Evolutionary conservation across 805 yeast species (phyloP).

Genomic region (Ogataea pignaliae): DNA sequence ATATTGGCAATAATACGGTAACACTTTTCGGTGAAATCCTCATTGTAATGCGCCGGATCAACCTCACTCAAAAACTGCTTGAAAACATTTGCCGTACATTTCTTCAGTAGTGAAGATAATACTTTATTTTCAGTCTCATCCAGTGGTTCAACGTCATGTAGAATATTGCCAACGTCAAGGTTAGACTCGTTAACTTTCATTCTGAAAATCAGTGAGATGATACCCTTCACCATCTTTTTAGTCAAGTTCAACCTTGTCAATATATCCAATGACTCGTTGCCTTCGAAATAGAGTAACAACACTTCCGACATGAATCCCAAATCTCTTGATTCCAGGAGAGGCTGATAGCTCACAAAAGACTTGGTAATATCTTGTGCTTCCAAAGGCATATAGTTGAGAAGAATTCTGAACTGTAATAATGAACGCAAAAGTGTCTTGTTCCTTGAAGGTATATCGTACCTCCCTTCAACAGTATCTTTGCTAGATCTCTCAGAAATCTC

Average conservation of each 20-base stretch:
- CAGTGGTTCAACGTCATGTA: slow-evolving; percentile 4
- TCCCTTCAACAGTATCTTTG: not conserved
- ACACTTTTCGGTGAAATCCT: slow-evolving; percentile 35
- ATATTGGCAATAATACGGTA: slow-evolving; percentile 33
- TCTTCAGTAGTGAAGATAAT: slow-evolving; percentile 7
- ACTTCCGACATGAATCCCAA: slow-evolving; percentile 37
- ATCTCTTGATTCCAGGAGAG: slow-evolving; percentile 26
- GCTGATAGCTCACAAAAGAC: slow-evolving; percentile 15
- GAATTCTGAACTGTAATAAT: slow-evolving; percentile 37
- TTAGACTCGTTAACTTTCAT: slow-evolving; percentile 10
- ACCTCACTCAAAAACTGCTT: slow-evolving; percentile 19
- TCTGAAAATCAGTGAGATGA: slow-evolving; percentile 21
- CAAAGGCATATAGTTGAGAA: slow-evolving; percentile 21
- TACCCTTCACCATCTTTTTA: slow-evolving; percentile 18
- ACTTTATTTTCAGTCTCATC: slow-evolving; percentile 5
- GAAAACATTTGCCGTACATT: slow-evolving; percentile 15
- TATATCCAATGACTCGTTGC: slow-evolving; percentile 39
- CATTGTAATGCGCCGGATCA: slow-evolving; percentile 29
- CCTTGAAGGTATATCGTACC: slow-evolving; percentile 10
- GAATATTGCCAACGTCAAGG: slow-evolving; percentile 18
- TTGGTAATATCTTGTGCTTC: slow-evolving; percentile 9
- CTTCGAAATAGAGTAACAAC: slow-evolving; percentile 37
- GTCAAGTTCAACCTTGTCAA: slow-evolving; percentile 23
- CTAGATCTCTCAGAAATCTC: slow-evolving; percentile 41
- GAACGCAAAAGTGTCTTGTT: slow-evolving; percentile 34